phyloP scores from a whole-genome alignment of 2,329 filamentous ascomycete genomes.

The Clarireedia homoeocarpa region DNA sequence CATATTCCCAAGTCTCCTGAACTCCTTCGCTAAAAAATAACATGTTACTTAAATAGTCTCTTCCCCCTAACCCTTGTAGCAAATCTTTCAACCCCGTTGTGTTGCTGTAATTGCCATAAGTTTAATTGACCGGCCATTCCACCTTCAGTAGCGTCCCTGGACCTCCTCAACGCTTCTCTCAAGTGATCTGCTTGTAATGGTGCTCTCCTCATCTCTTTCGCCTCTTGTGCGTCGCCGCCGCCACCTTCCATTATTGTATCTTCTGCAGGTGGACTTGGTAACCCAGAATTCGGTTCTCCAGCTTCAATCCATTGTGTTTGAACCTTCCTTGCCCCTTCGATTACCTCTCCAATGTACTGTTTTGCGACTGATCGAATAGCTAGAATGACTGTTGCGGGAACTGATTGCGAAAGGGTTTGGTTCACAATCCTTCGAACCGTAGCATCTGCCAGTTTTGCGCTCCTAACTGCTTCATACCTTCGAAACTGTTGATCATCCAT shows the following conservation, averaged over 20 bases:
- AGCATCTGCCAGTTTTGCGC: slow-evolving; percentile 58
- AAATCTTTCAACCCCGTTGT: slow-evolving; percentile 53
- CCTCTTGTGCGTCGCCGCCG: slow-evolving; percentile 28
- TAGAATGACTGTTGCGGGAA: slow-evolving; percentile 63
- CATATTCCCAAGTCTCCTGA: neutral
- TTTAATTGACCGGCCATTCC: slow-evolving; percentile 49
- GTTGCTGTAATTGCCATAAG: slow-evolving; percentile 53
- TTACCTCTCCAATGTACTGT: slow-evolving; percentile 67
- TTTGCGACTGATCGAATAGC: slow-evolving; percentile 72
- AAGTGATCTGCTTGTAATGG: slow-evolving; percentile 69
- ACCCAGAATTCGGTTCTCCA: slow-evolving; percentile 49
- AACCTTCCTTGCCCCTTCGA: slow-evolving; percentile 62
- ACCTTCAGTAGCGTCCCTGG: slow-evolving; percentile 55
- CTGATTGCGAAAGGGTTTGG: slow-evolving; percentile 72
- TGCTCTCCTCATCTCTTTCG: slow-evolving; percentile 36
- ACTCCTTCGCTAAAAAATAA: neutral
- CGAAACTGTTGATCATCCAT: slow-evolving; percentile 61
- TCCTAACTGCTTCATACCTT: slow-evolving; percentile 64
- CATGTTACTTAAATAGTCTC: slow-evolving; percentile 26
- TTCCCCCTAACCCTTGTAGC: slow-evolving; percentile 24
- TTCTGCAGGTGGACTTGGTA: slow-evolving; percentile 36
- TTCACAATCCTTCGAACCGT: slow-evolving; percentile 71
- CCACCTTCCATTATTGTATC: slow-evolving; percentile 9
- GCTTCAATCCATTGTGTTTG: slow-evolving; percentile 63
- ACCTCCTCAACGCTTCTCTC: slow-evolving; percentile 62